These are phyloP conservation scores for Elaeis guineensis DNA, from an alignment of 176 grass and related monocot species.

Conservation along the genomic window DNA sequence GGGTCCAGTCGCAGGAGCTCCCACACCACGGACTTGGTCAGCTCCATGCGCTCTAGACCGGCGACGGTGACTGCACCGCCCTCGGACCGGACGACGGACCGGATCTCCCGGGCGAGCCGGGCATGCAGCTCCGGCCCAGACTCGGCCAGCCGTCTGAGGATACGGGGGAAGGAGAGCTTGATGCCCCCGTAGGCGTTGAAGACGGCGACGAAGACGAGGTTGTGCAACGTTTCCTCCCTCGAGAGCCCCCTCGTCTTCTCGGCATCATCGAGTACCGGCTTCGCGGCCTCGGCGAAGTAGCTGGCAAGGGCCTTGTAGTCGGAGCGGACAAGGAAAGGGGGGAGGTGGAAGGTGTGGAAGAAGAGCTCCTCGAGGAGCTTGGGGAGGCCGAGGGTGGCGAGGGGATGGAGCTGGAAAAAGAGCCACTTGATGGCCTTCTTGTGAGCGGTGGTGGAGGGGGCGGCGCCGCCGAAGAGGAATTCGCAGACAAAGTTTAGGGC, in stretches of 20 bases:
- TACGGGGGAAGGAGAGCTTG: constrained; percentile 58
- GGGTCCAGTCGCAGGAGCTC: constrained; percentile 62
- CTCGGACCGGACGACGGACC: constrained; percentile 7
- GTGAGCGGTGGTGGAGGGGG: constrained; percentile 22
- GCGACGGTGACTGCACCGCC: constrained; percentile 20
- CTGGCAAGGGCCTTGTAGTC: constrained; percentile 41
- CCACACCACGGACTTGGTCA: constrained; percentile 66
- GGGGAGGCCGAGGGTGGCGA: constrained; percentile 35
- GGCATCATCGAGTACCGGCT: constrained; percentile 39
- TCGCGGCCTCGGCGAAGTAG: constrained; percentile 39
- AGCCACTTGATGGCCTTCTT: constrained; percentile 49
- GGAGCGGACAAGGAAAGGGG: constrained; percentile 30
- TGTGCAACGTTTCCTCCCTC: constrained; percentile 61
- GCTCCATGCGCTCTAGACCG: constrained; percentile 43
- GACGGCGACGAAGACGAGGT: constrained; percentile 53
- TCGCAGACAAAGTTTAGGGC: constrained; percentile 52
- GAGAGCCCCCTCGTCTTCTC: constrained; percentile 27
- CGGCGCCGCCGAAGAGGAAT: constrained; percentile 36
- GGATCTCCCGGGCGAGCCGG: constrained; percentile 41
- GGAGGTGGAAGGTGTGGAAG: constrained; percentile 56
- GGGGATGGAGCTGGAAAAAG: constrained; percentile 47
- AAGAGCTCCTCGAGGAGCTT: constrained; percentile 51
- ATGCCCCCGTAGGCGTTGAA: constrained; percentile 73
- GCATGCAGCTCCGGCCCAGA: constrained; percentile 38
- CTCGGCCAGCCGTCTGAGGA: constrained; percentile 55